Percentiles rank a stretch among this genome's conserved stretches.
These are phyloP conservation scores for Psilocybe sp. DNA, from an alignment of 768 basidiomycete species.

Conservation along the genomic window DNA sequence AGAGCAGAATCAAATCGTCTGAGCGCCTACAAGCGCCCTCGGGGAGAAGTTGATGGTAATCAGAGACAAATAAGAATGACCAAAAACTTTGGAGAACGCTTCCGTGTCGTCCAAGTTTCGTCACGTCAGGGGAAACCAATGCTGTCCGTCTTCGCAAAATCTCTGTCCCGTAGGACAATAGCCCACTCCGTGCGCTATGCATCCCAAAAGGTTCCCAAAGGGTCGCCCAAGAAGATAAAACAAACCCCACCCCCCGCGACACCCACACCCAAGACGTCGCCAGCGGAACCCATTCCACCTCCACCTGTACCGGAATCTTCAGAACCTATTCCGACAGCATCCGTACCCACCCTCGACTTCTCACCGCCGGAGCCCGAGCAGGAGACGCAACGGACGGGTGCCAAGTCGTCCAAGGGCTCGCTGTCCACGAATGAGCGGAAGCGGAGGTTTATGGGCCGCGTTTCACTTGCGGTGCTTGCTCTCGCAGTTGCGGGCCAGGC, in stretches of 20 bases:
- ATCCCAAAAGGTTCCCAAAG: conserved; percentile 23
- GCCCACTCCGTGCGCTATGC: conserved; percentile 31
- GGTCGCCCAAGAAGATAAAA: conserved; percentile 11
- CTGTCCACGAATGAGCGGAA: conserved; percentile 77
- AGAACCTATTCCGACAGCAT: conserved; percentile 9
- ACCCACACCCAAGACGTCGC: conserved; percentile 15
- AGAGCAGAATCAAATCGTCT: no score
- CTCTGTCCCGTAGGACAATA: conserved; percentile 30
- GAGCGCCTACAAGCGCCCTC: no score
- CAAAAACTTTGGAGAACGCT: conserved; percentile 15
- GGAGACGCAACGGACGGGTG: conserved; percentile 60
- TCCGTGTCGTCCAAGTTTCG: not conserved
- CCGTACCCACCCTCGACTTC: conserved; percentile 61
- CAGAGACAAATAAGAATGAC: conserved; percentile 9
- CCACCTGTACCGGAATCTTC: conserved; percentile 1
- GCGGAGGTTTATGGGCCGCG: conserved; percentile 53
- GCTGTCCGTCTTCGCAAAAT: conserved; percentile 31
- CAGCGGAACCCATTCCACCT: conserved; percentile 10
- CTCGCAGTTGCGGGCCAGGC: conserved; percentile 56
- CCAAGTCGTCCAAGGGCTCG: conserved; percentile 73
- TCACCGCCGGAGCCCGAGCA: conserved; percentile 48
- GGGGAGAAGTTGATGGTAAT: not conserved
- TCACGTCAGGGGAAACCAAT: conserved; percentile 14
- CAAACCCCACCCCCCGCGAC: conserved; percentile 16
- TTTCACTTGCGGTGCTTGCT: conserved; percentile 51